Conservation (phyloP, 2,329 filamentous ascomycete genomes). For the Pleurostoma richardsiae region DNA sequence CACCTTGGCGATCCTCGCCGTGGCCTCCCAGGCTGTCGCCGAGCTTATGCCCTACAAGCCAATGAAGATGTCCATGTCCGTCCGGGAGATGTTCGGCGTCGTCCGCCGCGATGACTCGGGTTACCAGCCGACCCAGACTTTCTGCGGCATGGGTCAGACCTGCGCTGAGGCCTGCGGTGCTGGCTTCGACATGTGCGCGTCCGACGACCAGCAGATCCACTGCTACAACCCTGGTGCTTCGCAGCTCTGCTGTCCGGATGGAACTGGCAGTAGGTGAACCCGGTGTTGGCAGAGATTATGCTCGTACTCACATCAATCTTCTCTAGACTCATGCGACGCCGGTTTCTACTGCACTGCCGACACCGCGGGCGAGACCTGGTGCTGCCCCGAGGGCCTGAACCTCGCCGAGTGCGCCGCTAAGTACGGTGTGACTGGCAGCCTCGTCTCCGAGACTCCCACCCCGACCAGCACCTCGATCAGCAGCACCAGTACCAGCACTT, state of each 20-base stretch:
- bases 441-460: conserved; percentile 39
- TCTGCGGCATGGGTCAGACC: conserved; percentile 43
- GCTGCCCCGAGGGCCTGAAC: conserved; percentile 53
- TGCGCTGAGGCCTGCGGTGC: conserved; percentile 52
- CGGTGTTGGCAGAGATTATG: neutral
- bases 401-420: conserved; percentile 48
- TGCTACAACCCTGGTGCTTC: conserved; percentile 49
- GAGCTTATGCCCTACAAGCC: conserved; percentile 28
- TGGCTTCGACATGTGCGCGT: conserved; percentile 43
- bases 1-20: conserved; percentile 37
- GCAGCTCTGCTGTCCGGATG: conserved; percentile 53
- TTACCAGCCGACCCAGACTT: conserved; percentile 42
- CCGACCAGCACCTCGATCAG: conserved; percentile 25
- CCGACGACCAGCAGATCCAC: conserved; percentile 44
- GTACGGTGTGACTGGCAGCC: conserved; percentile 40
- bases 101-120: conserved; percentile 37
- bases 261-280: conserved; percentile 48
- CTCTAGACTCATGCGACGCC: conserved; percentile 51
- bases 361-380: conserved; percentile 45
- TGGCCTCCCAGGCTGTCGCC: conserved; percentile 22
- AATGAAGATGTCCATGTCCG: conserved; percentile 26
- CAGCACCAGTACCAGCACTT: conserved; percentile 20
- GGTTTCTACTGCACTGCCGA: conserved; percentile 61
- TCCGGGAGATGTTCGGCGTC: conserved; percentile 32
- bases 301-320: conserved; percentile 6